A percentile compares a stretch with the other conserved stretches of the same genome.
Evolutionary conservation across 2,329 filamentous ascomycete species (phyloP).

Genomic region (Aspergillus piperis): DNA sequence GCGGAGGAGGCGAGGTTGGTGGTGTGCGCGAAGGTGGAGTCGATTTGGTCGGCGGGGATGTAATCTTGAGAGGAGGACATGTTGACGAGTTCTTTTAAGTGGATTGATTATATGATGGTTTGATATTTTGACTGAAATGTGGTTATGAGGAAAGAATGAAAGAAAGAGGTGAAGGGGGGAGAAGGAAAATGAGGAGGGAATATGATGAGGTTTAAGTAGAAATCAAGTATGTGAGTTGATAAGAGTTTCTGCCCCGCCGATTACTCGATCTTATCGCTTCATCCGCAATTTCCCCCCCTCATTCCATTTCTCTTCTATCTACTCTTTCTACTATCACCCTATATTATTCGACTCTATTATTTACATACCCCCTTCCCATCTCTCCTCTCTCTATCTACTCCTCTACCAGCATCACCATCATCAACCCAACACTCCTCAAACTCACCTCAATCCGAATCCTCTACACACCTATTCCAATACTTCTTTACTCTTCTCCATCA

Average conservation of each 20-base stretch:
- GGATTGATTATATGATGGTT: too few relatives aligned
- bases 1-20: slow-evolving; percentile 50
- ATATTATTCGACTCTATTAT: too few relatives aligned
- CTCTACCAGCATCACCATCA: neutral
- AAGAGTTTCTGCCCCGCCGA: slow-evolving; percentile 6
- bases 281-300: neutral
- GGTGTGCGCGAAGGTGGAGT: slow-evolving; percentile 56
- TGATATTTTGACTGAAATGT: too few relatives aligned
- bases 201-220: neutral
- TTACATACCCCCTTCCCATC: too few relatives aligned
- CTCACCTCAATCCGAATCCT: neutral
- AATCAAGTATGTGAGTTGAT: neutral
- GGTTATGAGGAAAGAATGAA: neutral
- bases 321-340: neutral
- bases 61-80: slow-evolving; percentile 17
- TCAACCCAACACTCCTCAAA: neutral
- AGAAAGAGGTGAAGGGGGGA: neutral
- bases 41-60: slow-evolving; percentile 53
- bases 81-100: neutral
- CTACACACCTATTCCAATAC: too few relatives aligned
- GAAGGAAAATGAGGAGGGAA: neutral
- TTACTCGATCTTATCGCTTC: slow-evolving; percentile 25
- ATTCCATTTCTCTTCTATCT: neutral
- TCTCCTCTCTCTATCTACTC: too few relatives aligned
- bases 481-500: too few relatives aligned